Base-by-base conservation (phyloP, 225 moss, liverwort and hornwort species). In the Asterella californica region DNA sequence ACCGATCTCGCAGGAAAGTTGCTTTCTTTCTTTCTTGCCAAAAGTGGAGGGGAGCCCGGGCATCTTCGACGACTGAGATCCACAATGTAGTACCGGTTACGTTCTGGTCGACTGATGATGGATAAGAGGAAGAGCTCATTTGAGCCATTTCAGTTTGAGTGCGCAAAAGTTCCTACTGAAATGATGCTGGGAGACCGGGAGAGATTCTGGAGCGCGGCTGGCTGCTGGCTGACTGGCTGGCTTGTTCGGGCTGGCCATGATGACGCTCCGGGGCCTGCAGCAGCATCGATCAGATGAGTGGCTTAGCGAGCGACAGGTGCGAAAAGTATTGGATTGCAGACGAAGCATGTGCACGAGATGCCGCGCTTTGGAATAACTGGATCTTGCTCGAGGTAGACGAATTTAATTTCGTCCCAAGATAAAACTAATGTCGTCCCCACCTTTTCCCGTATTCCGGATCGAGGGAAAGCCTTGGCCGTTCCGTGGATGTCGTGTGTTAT, bases 261-360 rank as follows among this genome's bases (percentile, higher is more conserved):
- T 48, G 71, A 72, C n/a, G 71, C 46, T 72, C 46, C 45, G 45
- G 17, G 9, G 71, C 71, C 46, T 72, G 24, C 71, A 72, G 42
- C 45, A n/a, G 42, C 45, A n/a, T 47, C 71, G 46, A 72, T 8
- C 12, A 25, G 71, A 72, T n/a, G 71, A 72, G 71, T 21, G 47
- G 71, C 46, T 45, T 24, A 72, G 46, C 71, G 33, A 1, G 71
- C 11, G 46, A 72, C 42, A 48, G 47, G 21, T 72, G 46, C 71
- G 37, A 24, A 72, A 72, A 72, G 71, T 19, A 72, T 15, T 47
- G 71, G 71, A 47, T 72, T 48, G 42, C 71, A 72, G 71, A 72
- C 33, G 37, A 72, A 72, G 71, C 46, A 72, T 45, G 42, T 72
- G 71, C 71, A 36, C n/a, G 25, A 72, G 46, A 48, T 72, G 71